A percentile compares a stretch with the other conserved stretches of the same genome.
phyloP scores from a whole-genome alignment of 164 flowering plant species.

The Magnolia kwangsiensis region DNA sequence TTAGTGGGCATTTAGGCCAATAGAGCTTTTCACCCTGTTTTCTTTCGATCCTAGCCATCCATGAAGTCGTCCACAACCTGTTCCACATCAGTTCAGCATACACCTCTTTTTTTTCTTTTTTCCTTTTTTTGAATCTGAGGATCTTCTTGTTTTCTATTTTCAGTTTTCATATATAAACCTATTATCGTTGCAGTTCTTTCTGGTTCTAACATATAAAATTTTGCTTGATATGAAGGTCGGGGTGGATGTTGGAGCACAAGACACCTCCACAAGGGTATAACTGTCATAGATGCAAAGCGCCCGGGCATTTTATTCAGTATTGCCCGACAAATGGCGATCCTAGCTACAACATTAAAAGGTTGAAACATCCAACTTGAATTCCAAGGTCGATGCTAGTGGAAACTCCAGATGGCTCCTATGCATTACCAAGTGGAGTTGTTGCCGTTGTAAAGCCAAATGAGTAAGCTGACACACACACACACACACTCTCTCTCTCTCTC shows the following conservation, averaged over 20 bases:
- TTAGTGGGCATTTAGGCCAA: too few relatives aligned
- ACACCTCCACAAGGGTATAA: conserved; percentile 91
- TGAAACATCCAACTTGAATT: conserved; percentile 89
- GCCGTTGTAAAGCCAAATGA: conserved; percentile 84
- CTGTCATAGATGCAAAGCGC: conserved; percentile 72
- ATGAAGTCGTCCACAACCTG: too few relatives aligned
- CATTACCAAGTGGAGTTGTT: conserved; percentile 84
- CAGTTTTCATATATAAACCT: not conserved
- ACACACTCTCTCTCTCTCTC: not conserved
- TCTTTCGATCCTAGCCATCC: too few relatives aligned
- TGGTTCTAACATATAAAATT: not conserved
- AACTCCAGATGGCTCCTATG: conserved; percentile 89
- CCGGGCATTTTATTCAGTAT: conserved; percentile 98
- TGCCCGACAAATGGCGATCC: conserved; percentile 99
- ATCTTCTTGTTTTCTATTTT: not conserved
- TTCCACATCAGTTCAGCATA: too few relatives aligned
- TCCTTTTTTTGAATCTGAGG: too few relatives aligned
- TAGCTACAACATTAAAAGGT: conserved; percentile 71
- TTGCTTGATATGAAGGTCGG: conserved; percentile 26
- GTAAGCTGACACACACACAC: conserved; percentile 34
- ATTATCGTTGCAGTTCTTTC: not conserved
- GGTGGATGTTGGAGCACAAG: conserved; percentile 54
- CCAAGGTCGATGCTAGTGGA: conserved; percentile 94
- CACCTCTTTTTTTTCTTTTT: too few relatives aligned
- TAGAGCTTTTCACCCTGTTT: too few relatives aligned